Evolutionary conservation across 2,329 filamentous ascomycete genomes (phyloP), one percentile per base, ranked within the genome.

Genomic region (Pestalotiopsis sp.): DNA sequence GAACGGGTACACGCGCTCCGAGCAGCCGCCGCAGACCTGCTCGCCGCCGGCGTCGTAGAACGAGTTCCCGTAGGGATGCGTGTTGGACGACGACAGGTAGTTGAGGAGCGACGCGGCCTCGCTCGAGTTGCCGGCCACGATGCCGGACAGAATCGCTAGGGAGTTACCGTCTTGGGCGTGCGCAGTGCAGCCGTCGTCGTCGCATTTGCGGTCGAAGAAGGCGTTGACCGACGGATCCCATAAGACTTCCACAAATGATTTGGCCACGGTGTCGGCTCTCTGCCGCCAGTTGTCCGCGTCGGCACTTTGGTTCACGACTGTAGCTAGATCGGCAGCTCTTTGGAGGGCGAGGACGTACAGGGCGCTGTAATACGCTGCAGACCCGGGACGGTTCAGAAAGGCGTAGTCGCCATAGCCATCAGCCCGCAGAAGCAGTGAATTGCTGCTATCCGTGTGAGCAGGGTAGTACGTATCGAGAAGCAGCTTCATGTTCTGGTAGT

Each of bases 121-220:
- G 3, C 74, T 75, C 0, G 70, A 67, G 59, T 80, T 77, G 2
- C 77, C 73, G 0, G 75, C 69, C 2, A 78, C 69, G 56, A 80
- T 78, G 1, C 80, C 81, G 0, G 80, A 75, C 2, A 86, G 74
- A 38, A 86, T 80, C 7, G 82, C 81, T 25, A 87, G 73, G 64
- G 81, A 82, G 71, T 87, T 87, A n/a, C 84, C 84, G 68, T 87
- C 85, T 69, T 87, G 85, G 2, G 84, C 79, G 69, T 87, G 85
- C 0, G 81, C 80, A 20, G 70, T 63, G 68, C 79, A 82, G 20
- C 72, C 67, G 36, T 72, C 45, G 45, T 39, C 74, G 12, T 23
- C 64, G 68, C 76, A 80, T 0, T 68, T 77, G 36, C 84, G 83
- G 72, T 87, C 85, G 64, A 81, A 83, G 69, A 84, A 86, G 1